phyloP scores from a whole-genome alignment of 495 filamentous ascomycete genomes.

The Hypoxylon crocopeplum region DNA sequence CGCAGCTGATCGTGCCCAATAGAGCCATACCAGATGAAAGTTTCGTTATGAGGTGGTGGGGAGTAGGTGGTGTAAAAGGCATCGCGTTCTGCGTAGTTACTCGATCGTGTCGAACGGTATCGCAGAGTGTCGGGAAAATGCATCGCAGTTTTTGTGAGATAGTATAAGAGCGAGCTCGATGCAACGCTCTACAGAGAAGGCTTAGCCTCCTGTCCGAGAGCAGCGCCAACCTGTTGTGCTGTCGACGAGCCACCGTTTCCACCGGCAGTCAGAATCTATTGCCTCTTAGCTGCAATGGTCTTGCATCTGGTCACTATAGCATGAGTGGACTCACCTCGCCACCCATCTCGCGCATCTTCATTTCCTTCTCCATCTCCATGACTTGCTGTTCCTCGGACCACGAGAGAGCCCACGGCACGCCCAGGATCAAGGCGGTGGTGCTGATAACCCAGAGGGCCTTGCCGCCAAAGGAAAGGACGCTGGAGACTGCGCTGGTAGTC shows the following conservation, averaged over 20 bases:
- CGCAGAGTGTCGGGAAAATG: too few species aligned
- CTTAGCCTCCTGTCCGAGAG: constrained; percentile 42
- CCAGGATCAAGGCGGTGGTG: constrained; percentile 85
- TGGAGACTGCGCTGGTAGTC: constrained; percentile 55
- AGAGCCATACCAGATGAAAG: neutral
- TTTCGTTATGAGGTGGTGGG: neutral
- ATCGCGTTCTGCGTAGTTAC: neutral
- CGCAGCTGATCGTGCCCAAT: neutral
- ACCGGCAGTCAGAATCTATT: constrained; percentile 48
- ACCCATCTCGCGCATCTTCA: constrained; percentile 85
- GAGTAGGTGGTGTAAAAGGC: constrained; percentile 1
- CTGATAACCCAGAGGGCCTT: constrained; percentile 87
- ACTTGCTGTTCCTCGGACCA: constrained; percentile 95
- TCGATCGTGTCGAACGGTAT: too few species aligned
- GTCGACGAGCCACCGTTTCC: constrained; percentile 35
- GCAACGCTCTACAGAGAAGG: constrained; percentile 45
- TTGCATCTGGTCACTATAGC: neutral
- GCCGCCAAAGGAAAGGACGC: constrained; percentile 72
- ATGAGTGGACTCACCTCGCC: constrained; percentile 41
- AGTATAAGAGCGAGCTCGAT: neutral
- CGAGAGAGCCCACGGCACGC: constrained; percentile 90
- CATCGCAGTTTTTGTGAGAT: neutral
- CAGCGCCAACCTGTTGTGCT: constrained; percentile 44
- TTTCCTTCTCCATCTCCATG: constrained; percentile 94
- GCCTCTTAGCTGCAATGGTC: constrained; percentile 1